Evolutionary conservation across 257 asterid genomes (phyloP), one percentile per base, ranked within the genome.

Genomic region (Buddleja alternifolia): DNA sequence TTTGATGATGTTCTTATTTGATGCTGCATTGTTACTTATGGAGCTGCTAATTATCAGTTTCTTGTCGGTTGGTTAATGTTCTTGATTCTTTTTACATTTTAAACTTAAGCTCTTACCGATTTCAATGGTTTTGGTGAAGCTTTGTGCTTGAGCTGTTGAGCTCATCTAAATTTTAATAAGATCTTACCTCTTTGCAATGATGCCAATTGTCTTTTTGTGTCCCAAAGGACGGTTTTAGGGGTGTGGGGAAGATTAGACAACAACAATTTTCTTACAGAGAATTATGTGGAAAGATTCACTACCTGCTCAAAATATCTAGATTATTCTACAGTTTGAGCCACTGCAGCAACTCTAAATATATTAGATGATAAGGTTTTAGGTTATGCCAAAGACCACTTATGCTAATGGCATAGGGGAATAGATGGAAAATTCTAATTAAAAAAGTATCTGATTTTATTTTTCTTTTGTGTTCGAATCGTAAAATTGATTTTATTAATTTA

Each of bases 401-500:
- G 59, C 52, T 52, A 12, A 25, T 62, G 63, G 24, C 66, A 29
- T 55, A 47, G 58, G 15, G 32, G 20, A 61, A 50, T 44, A 36
- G 45, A 50, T 50, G 21, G 23, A n/a, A 44, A 32, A 14, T 32
- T 39, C 8, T 19, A n/a, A 42, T 48, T 8, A 32, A 59, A 52
- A 57, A 36, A 7, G 42, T 11, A 16, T 34, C 61, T 54, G 64
- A 51, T 66, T 34, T 58, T 14, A 41, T 32, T 50, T 21, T 48
- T 37, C n/a, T 7, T 12, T 6, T 24, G 19, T 32, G 51, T 29
- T 17, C n/a, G n/a, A n/a, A 54, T 34, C 56, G 8, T 14, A 17
- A 4, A 23, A 15, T 45, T 10, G 29, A 11, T 51, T 59, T 67
- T 32, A n/a, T 25, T 60, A 65, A 46, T 78, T 24, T 62, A 68